Percentiles rank a stretch among this genome's conserved stretches.
Conservation (phyloP, 441 rosid species). For the Jatropha podagrica region DNA sequence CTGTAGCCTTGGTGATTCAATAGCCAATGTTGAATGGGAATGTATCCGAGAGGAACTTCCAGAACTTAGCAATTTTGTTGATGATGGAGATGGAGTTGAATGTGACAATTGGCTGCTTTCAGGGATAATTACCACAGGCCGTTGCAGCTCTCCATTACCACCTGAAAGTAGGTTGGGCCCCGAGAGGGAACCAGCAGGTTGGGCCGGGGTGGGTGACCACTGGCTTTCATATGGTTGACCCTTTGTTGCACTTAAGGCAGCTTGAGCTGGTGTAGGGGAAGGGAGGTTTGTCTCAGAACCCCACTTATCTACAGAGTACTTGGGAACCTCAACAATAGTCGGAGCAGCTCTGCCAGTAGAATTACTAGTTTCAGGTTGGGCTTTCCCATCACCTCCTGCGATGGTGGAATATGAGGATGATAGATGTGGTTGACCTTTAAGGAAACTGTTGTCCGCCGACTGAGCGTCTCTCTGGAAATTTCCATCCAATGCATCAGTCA, state of each 20-base stretch:
- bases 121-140: conserved; percentile 23
- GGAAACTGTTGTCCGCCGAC: conserved; percentile 32
- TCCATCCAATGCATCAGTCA: conserved; percentile 69
- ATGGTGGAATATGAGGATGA: conserved; percentile 10
- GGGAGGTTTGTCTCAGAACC: conserved; percentile 68
- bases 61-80: conserved; percentile 31
- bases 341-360: conserved; percentile 34
- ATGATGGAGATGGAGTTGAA: conserved; percentile 29
- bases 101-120: conserved; percentile 29
- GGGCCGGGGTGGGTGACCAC: conserved; percentile 62
- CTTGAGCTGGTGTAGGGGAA: conserved; percentile 84
- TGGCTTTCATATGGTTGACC: conserved; percentile 51
- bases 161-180: conserved; percentile 31
- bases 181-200: conserved; percentile 36
- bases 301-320: conserved; percentile 54
- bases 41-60: conserved; percentile 34
- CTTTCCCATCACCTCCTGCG: conserved; percentile 29
- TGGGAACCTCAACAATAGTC: conserved; percentile 54
- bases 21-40: conserved; percentile 32
- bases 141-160: conserved; percentile 36
- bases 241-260: conserved; percentile 35
- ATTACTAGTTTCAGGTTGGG: conserved; percentile 37
- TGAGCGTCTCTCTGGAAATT: conserved; percentile 54
- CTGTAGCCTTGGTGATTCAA: conserved; percentile 37
- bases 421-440: conserved; percentile 37